Base-by-base conservation (phyloP, 2,329 filamentous ascomycete species). In the Chlorencoelia australis region DNA sequence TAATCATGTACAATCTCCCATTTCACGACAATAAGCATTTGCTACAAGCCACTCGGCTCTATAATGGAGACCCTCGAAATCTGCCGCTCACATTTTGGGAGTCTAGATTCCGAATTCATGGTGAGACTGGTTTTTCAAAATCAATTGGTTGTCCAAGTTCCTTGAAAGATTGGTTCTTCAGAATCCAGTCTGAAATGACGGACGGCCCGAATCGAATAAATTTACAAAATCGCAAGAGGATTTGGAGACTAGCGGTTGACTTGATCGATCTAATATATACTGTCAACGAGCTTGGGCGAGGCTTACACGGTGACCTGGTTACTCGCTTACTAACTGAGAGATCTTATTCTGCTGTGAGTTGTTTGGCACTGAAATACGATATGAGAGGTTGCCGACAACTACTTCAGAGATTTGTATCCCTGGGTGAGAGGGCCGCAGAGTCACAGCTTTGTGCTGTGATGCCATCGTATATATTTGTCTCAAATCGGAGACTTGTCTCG, bases 141-240 rank as follows among this genome's bases (percentile, higher is more conserved):
- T 21, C 32, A 7, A 14, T 35, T 24, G 16, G 20, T 2, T 28
- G 20, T 21, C 27, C 28, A 28, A 31, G 24, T 36, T 40, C 38
- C 13, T 36, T 20, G 38, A 40, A 27, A 33, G 38, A 40, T 21
- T 40, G 33, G 38, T 40, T 40, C 14, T 36, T 40, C 13, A 40
- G 14, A 14, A 36, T 36, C 13, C 31, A 40, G 16, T 40, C 28
- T 14, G 38, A 35, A 18, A 13, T 36, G 16, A 31, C 18, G 18
- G 14, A 31, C 22, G 33, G 38, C 10, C 15, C 14, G 26, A 40
- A 40, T 14, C 28, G 13, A 21, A 36, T 36, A 22, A 40, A 33
- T 17, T 24, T 40, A 21, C 33, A 19, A 30, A 40, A 40, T 36
- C 27, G 38, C 28, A 40, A 32, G 33, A 31, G 38, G 28, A 40